These are phyloP conservation scores for Suhomyces xylopsoci DNA, from an alignment of 805 yeast species.

Conservation along the genomic window DNA sequence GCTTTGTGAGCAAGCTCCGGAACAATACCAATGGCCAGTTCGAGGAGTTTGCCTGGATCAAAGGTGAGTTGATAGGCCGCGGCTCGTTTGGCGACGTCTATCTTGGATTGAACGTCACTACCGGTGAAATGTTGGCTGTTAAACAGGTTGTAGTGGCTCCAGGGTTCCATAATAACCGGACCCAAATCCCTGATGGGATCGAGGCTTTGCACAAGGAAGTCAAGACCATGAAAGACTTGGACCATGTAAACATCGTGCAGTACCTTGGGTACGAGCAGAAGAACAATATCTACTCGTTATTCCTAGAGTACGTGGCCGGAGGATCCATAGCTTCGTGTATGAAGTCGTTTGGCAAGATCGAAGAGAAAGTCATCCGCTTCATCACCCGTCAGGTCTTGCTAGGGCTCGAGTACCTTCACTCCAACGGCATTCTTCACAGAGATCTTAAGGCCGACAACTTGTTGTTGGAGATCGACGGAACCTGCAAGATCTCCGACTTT, in stretches of 20 bases:
- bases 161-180: slow-evolving; percentile 10
- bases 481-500: slow-evolving; percentile 93
- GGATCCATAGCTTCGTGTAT: slow-evolving; percentile 91
- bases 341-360: slow-evolving; percentile 79
- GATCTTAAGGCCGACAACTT: slow-evolving; percentile 94
- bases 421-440: slow-evolving; percentile 83
- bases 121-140: slow-evolving; percentile 98
- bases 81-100: slow-evolving; percentile 96
- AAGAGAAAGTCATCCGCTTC: slow-evolving; percentile 68
- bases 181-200: slow-evolving; percentile 41
- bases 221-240: slow-evolving; percentile 88
- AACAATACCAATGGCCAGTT: slow-evolving; percentile 60
- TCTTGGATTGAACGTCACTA: slow-evolving; percentile 87
- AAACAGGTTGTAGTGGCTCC: slow-evolving; percentile 80
- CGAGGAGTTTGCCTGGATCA: slow-evolving; percentile 94
- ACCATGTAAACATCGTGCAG: slow-evolving; percentile 92
- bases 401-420: slow-evolving; percentile 86
- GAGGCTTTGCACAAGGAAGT: slow-evolving; percentile 89
- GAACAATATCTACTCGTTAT: slow-evolving; percentile 74
- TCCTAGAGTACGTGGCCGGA: slow-evolving; percentile 95
- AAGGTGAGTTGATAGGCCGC: slow-evolving; percentile 93
- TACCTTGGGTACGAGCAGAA: slow-evolving; percentile 88
- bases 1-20: slow-evolving; percentile 63
- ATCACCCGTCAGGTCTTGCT: slow-evolving; percentile 75
- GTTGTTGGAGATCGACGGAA: slow-evolving; percentile 84